These are phyloP conservation scores for Endothia cerciana DNA, from an alignment of 2,329 filamentous ascomycete genomes.

Conservation along the genomic window DNA sequence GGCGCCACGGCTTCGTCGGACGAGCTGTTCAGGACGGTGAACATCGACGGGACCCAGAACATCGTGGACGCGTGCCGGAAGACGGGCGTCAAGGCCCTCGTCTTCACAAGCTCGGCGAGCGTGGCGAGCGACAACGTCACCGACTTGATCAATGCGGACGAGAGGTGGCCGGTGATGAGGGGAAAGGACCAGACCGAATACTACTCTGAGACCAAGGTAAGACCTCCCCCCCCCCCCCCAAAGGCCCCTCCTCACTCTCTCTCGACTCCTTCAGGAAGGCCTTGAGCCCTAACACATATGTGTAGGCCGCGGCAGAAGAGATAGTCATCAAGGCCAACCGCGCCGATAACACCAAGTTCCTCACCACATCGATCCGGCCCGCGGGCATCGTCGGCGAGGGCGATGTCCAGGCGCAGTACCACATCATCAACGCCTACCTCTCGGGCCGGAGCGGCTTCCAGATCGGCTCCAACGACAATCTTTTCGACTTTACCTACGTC, in stretches of 20 bases:
- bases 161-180: constrained; percentile 76
- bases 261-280: neutral
- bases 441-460: constrained; percentile 75
- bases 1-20: constrained; percentile 57
- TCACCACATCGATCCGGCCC: constrained; percentile 82
- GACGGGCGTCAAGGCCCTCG: constrained; percentile 76
- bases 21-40: constrained; percentile 76
- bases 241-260: too few relatives aligned
- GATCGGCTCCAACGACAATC: constrained; percentile 70
- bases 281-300: neutral
- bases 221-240: neutral
- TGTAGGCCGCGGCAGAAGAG: constrained; percentile 75
- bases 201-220: constrained; percentile 89
- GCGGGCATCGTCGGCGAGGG: constrained; percentile 91
- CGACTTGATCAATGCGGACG: constrained; percentile 83
- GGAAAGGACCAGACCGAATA: constrained; percentile 75
- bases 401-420: constrained; percentile 75
- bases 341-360: constrained; percentile 58
- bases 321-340: constrained; percentile 79
- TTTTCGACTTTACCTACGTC: constrained; percentile 69
- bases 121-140: constrained; percentile 80
- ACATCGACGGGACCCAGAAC: constrained; percentile 82
- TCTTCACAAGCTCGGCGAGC: constrained; percentile 90
- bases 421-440: constrained; percentile 73
- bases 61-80: constrained; percentile 74